phyloP scores from a whole-genome alignment of 495 filamentous ascomycete species.

The Peziza echinospora region DNA sequence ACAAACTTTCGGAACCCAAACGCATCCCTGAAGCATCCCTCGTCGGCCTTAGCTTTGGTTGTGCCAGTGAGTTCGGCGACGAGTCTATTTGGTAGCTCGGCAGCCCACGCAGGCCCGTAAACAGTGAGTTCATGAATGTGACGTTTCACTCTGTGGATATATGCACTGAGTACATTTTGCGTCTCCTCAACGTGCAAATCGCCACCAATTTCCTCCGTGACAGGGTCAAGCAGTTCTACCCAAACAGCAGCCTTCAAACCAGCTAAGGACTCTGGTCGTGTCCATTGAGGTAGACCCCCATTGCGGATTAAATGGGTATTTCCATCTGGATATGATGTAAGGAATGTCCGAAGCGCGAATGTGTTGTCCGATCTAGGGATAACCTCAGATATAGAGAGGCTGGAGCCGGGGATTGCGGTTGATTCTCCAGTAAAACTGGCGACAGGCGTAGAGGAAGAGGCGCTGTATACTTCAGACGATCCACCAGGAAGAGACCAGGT shows the following conservation, averaged over 20 bases:
- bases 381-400: slow-evolving; percentile 66
- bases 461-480: slow-evolving; percentile 10
- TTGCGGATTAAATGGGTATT: slow-evolving; percentile 73
- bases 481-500: slow-evolving; percentile 24
- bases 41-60: slow-evolving; percentile 14
- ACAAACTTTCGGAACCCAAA: slow-evolving; percentile 77
- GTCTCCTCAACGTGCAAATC: slow-evolving; percentile 73
- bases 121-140: slow-evolving; percentile 53
- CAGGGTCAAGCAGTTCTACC: slow-evolving; percentile 42
- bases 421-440: slow-evolving; percentile 18
- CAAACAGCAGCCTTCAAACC: slow-evolving; percentile 55
- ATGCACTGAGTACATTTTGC: slow-evolving; percentile 53
- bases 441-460: slow-evolving; percentile 3
- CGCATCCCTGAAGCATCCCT: slow-evolving; percentile 43
- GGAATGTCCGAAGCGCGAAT: slow-evolving; percentile 57
- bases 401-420: slow-evolving; percentile 22
- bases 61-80: slow-evolving; percentile 43
- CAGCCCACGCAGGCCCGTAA: slow-evolving; percentile 53
- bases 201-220: slow-evolving; percentile 48
- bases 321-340: slow-evolving; percentile 38
- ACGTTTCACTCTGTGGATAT: slow-evolving; percentile 65
- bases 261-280: slow-evolving; percentile 57
- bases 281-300: slow-evolving; percentile 59
- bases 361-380: slow-evolving; percentile 38
- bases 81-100: slow-evolving; percentile 39